Conservation (phyloP, 2,329 filamentous ascomycete species). For the Cryphonectria japonica region DNA sequence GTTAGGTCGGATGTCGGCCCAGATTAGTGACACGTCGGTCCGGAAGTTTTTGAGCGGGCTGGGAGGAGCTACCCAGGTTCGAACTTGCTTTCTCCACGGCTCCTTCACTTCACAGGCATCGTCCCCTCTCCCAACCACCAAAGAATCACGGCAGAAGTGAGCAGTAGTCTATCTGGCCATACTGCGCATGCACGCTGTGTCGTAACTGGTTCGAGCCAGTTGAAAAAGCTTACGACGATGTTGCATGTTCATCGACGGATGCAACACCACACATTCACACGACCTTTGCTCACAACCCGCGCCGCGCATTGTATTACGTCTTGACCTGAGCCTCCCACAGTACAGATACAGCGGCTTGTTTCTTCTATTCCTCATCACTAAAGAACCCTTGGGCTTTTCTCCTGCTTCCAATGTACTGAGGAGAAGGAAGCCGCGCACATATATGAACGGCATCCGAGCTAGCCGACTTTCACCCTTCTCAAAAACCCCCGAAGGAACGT, state of each 20-base stretch:
- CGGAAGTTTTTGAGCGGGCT: constrained; percentile 5
- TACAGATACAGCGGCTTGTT: neutral
- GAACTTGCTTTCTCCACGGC: neutral
- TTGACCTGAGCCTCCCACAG: neutral
- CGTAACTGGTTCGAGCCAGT: neutral
- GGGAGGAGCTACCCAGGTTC: neutral
- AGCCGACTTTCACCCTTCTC: neutral
- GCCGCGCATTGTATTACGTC: neutral
- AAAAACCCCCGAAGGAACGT: neutral
- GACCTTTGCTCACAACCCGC: neutral
- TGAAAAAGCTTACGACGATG: neutral
- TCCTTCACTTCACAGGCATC: neutral
- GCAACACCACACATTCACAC: neutral
- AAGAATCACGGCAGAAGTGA: no score
- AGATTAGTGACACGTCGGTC: neutral
- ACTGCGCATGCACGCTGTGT: neutral
- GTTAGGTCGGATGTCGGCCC: neutral
- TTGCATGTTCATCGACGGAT: neutral
- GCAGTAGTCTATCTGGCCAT: neutral
- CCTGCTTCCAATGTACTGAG: neutral
- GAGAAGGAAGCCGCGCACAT: neutral
- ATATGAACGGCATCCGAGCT: neutral
- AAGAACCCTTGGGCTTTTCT: no score
- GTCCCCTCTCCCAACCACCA: neutral
- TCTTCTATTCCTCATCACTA: no score